phyloP scores from a whole-genome alignment of 2,329 filamentous ascomycete species.

The Rhynchosporium agropyri region DNA sequence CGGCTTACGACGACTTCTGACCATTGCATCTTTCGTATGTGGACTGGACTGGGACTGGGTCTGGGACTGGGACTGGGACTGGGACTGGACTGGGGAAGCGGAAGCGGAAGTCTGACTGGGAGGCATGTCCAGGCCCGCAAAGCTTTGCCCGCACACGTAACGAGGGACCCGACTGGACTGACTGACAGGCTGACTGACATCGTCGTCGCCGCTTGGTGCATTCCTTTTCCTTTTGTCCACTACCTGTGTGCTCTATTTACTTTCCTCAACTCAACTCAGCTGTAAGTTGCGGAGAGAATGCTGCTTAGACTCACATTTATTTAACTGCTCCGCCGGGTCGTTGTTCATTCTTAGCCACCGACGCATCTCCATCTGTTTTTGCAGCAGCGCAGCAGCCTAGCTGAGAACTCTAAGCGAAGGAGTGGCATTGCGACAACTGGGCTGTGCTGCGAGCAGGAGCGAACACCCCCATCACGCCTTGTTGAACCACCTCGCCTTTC shows the following conservation, averaged over 20 bases:
- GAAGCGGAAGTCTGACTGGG: no score
- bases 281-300: not conserved
- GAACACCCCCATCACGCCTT: constrained; percentile 17
- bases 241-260: not conserved
- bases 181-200: not conserved
- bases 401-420: constrained; percentile 22
- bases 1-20: constrained; percentile 7
- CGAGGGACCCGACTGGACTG: no score
- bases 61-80: no score
- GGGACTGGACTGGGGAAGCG: no score
- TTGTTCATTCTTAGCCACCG: constrained; percentile 11
- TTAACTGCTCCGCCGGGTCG: constrained; percentile 7
- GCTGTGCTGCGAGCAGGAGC: constrained; percentile 15
- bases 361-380: constrained; percentile 15
- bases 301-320: not conserved
- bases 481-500: constrained; percentile 20
- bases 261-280: not conserved
- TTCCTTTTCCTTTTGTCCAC: constrained; percentile 1
- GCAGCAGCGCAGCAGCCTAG: constrained; percentile 18
- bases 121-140: no score
- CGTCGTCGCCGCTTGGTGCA: not conserved
- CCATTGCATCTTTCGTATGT: not conserved
- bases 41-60: no score
- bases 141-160: no score
- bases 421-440: constrained; percentile 22